A percentile compares a stretch with the other conserved stretches of the same genome.
Evolutionary conservation across 352 stramenopile species (phyloP).

Genomic region (Elongisporangium senticosum): DNA sequence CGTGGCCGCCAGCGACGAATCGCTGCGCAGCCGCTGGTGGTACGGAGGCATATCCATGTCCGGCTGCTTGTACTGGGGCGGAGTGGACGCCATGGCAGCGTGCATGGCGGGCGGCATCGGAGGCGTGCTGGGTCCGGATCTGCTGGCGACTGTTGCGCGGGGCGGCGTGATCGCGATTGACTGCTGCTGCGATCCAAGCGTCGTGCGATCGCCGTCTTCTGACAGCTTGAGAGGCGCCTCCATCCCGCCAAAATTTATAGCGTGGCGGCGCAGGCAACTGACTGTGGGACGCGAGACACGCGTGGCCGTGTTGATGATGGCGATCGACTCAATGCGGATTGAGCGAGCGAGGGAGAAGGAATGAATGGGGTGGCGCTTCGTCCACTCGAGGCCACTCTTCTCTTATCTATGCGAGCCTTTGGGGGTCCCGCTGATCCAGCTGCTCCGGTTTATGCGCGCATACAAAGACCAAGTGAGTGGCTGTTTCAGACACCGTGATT

Average conservation of each 20-base stretch:
- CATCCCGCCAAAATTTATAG: not conserved
- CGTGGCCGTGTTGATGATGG: not conserved
- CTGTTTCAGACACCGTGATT: not conserved
- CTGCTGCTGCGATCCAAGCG: not conserved
- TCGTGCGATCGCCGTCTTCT: not conserved
- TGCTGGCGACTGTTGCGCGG: not conserved
- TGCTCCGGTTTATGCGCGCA: not conserved
- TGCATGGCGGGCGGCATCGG: not conserved
- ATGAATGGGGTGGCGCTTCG: not conserved
- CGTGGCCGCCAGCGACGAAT: constrained; percentile 18
- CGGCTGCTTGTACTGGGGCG: not conserved
- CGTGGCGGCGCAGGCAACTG: not conserved
- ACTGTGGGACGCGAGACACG: not conserved
- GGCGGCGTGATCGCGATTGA: not conserved
- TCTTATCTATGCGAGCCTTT: not conserved
- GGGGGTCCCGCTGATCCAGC: too few relatives aligned
- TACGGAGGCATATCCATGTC: constrained; percentile 6
- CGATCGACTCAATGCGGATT: not conserved
- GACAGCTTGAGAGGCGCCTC: not conserved
- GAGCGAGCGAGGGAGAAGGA: not conserved
- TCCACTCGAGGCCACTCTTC: not conserved
- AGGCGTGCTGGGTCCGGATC: not conserved
- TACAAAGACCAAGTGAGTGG: not conserved
- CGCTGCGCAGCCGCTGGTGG: constrained; percentile 26
- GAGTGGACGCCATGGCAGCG: not conserved